Evolutionary conservation across 306 rosid species (phyloP).

Genomic region (Vigna nakashimae): DNA sequence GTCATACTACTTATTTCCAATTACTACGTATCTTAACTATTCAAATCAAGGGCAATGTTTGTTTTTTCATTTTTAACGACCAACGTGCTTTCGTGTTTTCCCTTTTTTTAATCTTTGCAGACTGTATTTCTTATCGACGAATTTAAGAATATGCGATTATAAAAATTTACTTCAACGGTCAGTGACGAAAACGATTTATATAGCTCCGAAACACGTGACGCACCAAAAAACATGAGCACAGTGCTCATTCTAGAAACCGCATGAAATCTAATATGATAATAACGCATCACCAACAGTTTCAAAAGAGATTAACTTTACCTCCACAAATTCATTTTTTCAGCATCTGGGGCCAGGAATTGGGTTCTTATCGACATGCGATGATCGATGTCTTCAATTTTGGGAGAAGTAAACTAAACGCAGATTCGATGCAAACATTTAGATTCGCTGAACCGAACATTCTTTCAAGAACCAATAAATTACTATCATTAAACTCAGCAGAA

Average conservation of each 20-base stretch:
- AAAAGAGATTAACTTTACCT: neutral
- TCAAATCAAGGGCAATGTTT: neutral
- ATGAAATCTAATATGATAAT: neutral
- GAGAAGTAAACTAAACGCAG: neutral
- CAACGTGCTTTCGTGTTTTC: neutral
- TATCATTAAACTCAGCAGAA: neutral
- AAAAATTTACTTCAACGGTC: slow-evolving; percentile 6
- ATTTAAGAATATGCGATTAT: neutral
- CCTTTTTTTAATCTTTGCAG: neutral
- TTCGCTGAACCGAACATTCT: slow-evolving; percentile 5
- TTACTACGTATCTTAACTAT: neutral
- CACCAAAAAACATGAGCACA: slow-evolving; percentile 4
- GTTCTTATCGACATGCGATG: neutral
- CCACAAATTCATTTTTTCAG: neutral
- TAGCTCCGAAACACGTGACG: slow-evolving; percentile 12
- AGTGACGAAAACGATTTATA: neutral
- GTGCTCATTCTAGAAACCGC: slow-evolving; percentile 23
- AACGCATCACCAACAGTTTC: slow-evolving; percentile 2
- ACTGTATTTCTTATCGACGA: neutral
- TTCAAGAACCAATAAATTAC: slow-evolving; percentile 3
- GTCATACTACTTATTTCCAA: neutral
- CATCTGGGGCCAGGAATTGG: slow-evolving; percentile 1
- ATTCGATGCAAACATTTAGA: slow-evolving; percentile 30
- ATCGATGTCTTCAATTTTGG: slow-evolving; percentile 8
- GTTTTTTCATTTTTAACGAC: neutral